Percentiles rank a stretch among this genome's conserved stretches.
Evolutionary conservation across 208 protist genomes (phyloP).

Genomic region (Balamuthia mandrillaris): DNA sequence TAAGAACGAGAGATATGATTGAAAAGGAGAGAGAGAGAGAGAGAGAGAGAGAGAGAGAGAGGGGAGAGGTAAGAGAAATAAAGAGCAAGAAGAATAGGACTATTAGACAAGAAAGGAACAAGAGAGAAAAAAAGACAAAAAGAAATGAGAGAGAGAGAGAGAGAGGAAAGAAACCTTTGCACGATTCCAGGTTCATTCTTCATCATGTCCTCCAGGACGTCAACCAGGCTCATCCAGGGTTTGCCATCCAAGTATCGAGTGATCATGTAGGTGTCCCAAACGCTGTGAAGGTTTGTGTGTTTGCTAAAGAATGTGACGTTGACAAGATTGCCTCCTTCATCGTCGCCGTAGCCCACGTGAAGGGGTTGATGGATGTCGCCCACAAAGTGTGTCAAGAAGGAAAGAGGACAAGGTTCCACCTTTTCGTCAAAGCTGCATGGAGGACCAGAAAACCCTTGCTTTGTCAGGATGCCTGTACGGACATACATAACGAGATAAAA

Average conservation of each 20-base stretch:
- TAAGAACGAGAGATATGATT: too few relatives aligned
- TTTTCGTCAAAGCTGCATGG: not conserved
- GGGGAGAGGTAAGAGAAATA: too few relatives aligned
- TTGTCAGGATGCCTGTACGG: not conserved
- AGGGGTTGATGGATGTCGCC: not conserved
- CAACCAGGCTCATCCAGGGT: too few relatives aligned
- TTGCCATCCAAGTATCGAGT: constrained; percentile 2
- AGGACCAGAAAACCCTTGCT: not conserved
- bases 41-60: too few relatives aligned
- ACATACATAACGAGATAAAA: not conserved
- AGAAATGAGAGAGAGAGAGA: too few relatives aligned
- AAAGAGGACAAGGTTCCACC: not conserved
- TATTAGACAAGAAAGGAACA: too few relatives aligned
- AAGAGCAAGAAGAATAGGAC: too few relatives aligned
- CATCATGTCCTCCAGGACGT: too few relatives aligned
- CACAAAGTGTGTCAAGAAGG: not conserved
- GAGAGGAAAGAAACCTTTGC: too few relatives aligned
- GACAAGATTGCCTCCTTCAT: constrained; percentile 39
- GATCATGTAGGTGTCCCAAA: constrained; percentile 42
- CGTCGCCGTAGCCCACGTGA: constrained; percentile 21
- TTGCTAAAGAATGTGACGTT: constrained; percentile 42
- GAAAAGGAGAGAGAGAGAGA: too few relatives aligned
- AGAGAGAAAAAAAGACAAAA: too few relatives aligned
- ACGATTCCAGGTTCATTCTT: too few relatives aligned
- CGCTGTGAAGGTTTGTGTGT: constrained; percentile 22